Percentiles rank a stretch among this genome's conserved stretches.
Conservation (phyloP, 305 asterid genomes). For the Plantago lanceolata region DNA sequence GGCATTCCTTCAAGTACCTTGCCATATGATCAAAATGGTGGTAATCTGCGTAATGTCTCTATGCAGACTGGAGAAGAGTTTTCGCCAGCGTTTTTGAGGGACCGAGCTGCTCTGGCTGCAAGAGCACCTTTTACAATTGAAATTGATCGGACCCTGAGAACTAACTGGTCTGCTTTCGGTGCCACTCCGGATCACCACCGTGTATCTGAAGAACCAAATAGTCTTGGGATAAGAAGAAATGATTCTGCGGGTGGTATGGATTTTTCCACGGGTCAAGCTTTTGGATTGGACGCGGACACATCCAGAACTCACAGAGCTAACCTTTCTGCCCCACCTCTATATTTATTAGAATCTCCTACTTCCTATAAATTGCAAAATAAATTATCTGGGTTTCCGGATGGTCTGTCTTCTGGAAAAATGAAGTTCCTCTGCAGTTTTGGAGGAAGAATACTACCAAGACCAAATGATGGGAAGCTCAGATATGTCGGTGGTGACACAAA, state of each 20-base stretch:
- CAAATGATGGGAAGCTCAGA: slow-evolving; percentile 80
- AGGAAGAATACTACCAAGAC: slow-evolving; percentile 78
- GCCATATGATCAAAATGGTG: slow-evolving; percentile 30
- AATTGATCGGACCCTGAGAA: slow-evolving; percentile 21
- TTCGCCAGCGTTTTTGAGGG: slow-evolving; percentile 66
- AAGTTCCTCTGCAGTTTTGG: slow-evolving; percentile 90
- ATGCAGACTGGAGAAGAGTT: slow-evolving; percentile 89
- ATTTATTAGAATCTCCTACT: slow-evolving; percentile 42
- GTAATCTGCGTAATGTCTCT: slow-evolving; percentile 47
- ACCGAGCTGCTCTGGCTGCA: slow-evolving; percentile 40
- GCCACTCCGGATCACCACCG: slow-evolving; percentile 33
- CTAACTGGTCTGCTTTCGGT: slow-evolving; percentile 23
- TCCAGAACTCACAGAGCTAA: slow-evolving; percentile 32
- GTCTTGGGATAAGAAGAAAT: not conserved
- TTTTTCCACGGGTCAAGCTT: slow-evolving; percentile 35
- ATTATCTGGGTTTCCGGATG: slow-evolving; percentile 34
- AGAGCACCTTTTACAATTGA: slow-evolving; percentile 31
- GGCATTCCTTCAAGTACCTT: slow-evolving; percentile 21
- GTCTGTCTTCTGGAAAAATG: slow-evolving; percentile 45
- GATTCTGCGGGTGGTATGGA: slow-evolving; percentile 25
- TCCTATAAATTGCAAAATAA: slow-evolving; percentile 27
- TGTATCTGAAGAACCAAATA: slow-evolving; percentile 31
- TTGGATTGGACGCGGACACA: slow-evolving; percentile 28
- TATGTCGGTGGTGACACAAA: slow-evolving; percentile 89
- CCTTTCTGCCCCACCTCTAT: slow-evolving; percentile 28